Conservation (phyloP, 805 yeast species). For the Zygosaccharomyces rouxii region DNA sequence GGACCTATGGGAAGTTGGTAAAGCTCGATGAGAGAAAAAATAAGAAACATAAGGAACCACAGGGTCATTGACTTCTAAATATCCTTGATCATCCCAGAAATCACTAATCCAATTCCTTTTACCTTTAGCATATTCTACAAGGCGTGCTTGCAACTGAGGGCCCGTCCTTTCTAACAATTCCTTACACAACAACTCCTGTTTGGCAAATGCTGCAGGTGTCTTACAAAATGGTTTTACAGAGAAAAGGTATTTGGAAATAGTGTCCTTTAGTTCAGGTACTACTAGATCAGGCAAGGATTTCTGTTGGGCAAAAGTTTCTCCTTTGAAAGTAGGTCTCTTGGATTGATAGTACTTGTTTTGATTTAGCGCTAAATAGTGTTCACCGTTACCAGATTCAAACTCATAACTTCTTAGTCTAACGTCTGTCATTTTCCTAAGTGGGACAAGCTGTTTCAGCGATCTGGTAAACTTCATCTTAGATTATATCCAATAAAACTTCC, state of each 20-base stretch:
- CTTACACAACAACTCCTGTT: slow-evolving; percentile 51
- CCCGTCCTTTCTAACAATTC: slow-evolving; percentile 70
- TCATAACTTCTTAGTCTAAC: slow-evolving; percentile 7
- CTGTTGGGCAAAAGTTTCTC: slow-evolving; percentile 70
- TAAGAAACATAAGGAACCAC: slow-evolving; percentile 93
- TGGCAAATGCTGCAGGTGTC: slow-evolving; percentile 45
- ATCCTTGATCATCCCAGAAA: slow-evolving; percentile 94
- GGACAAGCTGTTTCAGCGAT: background rate
- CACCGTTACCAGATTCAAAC: slow-evolving; percentile 28
- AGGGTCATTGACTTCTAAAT: slow-evolving; percentile 86
- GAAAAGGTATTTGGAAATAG: slow-evolving; percentile 63
- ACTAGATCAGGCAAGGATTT: slow-evolving; percentile 75
- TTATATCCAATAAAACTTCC: background rate
- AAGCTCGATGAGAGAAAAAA: slow-evolving; percentile 77
- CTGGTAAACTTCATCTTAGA: background rate
- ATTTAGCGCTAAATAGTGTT: slow-evolving; percentile 24
- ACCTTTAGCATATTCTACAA: slow-evolving; percentile 50
- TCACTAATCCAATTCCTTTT: slow-evolving; percentile 83
- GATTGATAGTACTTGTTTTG: slow-evolving; percentile 23
- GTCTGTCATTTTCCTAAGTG: background rate
- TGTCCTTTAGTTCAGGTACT: slow-evolving; percentile 73
- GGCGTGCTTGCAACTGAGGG: slow-evolving; percentile 61
- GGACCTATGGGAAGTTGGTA: slow-evolving; percentile 36
- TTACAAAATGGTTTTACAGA: slow-evolving; percentile 66
- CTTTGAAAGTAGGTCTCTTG: slow-evolving; percentile 39